Percentiles rank a stretch among this genome's conserved stretches.
Evolutionary conservation across 805 yeast species (phyloP).

Genomic region (Lachancea thermotolerans): DNA sequence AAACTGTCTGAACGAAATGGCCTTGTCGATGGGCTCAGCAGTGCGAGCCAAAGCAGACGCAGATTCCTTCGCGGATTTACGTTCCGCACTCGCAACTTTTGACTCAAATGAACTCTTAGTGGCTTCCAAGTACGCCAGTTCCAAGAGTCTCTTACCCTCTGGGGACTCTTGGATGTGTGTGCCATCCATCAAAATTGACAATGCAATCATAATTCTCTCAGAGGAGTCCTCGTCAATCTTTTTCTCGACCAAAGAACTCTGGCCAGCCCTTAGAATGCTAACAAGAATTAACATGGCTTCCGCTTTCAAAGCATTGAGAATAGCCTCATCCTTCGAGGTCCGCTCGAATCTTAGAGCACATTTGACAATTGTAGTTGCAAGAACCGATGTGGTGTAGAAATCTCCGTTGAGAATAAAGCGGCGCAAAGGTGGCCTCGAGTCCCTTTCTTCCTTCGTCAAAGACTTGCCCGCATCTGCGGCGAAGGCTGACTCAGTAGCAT

Average conservation of each 20-base stretch:
- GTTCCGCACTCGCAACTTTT: conserved; percentile 57
- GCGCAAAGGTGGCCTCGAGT: conserved; percentile 68
- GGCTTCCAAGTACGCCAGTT: conserved; percentile 75
- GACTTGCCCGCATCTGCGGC: conserved; percentile 89
- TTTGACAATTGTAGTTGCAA: conserved; percentile 84
- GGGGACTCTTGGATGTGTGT: conserved; percentile 43
- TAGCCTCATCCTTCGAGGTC: conserved; percentile 45
- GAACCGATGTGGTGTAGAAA: conserved; percentile 81
- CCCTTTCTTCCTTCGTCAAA: conserved; percentile 43
- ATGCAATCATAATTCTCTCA: conserved; percentile 88
- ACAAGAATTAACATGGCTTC: conserved; percentile 93
- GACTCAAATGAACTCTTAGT: conserved; percentile 77
- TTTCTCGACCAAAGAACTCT: conserved; percentile 58
- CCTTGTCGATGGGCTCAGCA: conserved; percentile 73
- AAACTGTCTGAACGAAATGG: conserved; percentile 74
- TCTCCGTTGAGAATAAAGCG: conserved; percentile 79
- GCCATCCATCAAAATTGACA: conserved; percentile 60
- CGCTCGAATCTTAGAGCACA: conserved; percentile 70
- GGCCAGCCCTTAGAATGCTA: conserved; percentile 82
- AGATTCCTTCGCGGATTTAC: conserved; percentile 48
- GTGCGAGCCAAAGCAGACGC: conserved; percentile 53
- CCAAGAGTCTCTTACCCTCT: conserved; percentile 37
- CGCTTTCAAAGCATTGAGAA: conserved; percentile 80
- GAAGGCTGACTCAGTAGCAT: conserved; percentile 81
- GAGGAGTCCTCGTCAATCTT: conserved; percentile 92